Percentiles rank a stretch among this genome's conserved stretches.
These are phyloP conservation scores for Dendryphion nanum DNA, from an alignment of 2,329 filamentous ascomycete genomes.

Conservation along the genomic window DNA sequence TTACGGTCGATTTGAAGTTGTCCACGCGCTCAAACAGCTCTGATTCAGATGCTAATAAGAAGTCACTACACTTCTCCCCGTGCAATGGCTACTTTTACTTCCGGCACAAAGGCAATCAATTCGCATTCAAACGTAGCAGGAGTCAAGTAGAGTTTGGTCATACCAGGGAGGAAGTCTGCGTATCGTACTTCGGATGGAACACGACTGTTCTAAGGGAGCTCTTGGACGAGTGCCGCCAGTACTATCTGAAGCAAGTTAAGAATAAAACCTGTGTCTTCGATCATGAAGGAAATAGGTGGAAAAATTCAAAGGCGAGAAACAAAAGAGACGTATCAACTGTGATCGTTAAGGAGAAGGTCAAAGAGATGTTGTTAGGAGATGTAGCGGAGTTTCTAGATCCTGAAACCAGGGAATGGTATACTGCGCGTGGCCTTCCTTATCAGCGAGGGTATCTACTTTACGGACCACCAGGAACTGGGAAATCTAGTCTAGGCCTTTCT, in stretches of 20 bases:
- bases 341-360: neutral
- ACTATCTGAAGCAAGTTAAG: neutral
- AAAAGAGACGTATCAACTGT: neutral
- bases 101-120: neutral
- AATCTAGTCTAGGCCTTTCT: constrained; percentile 1
- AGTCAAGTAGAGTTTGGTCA: neutral
- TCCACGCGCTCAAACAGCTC: too few relatives aligned
- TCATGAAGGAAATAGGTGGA: neutral
- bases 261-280: neutral
- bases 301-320: neutral
- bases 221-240: neutral
- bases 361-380: neutral
- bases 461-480: constrained; percentile 8
- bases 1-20: neutral
- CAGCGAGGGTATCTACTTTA: constrained; percentile 14
- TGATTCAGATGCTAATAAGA: neutral
- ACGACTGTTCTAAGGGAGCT: neutral
- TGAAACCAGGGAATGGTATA: neutral
- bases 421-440: constrained; percentile 9
- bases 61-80: neutral
- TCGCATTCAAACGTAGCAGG: neutral
- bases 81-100: neutral
- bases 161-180: neutral
- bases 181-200: neutral
- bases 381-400: neutral